phyloP scores from a whole-genome alignment of 345 rosid genomes.

The Salix koriyanagi region DNA sequence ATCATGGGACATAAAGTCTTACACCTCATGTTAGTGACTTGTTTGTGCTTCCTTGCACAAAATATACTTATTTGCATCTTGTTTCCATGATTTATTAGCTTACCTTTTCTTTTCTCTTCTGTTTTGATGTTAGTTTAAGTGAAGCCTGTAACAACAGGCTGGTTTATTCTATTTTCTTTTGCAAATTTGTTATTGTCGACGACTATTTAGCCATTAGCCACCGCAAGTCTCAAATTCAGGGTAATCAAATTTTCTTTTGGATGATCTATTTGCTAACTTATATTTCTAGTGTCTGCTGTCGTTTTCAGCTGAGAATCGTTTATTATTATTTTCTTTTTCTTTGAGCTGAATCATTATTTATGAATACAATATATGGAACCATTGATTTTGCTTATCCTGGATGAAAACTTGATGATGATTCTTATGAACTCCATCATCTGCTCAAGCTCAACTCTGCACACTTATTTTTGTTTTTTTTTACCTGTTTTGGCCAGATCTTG shows the following conservation, averaged over 20 bases:
- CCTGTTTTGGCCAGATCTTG: constrained; percentile 63
- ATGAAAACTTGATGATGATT: background rate
- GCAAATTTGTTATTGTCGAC: background rate
- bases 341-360: background rate
- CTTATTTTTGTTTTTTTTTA: constrained; percentile 16
- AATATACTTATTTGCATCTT: background rate
- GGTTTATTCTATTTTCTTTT: background rate
- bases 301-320: background rate
- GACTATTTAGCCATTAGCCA: background rate
- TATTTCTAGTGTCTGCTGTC: background rate
- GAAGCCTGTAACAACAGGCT: background rate
- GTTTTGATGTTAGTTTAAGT: background rate
- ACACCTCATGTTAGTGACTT: background rate
- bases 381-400: background rate
- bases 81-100: background rate
- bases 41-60: background rate
- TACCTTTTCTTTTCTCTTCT: background rate
- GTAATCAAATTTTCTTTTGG: background rate
- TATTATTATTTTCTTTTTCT: background rate
- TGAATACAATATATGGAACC: background rate
- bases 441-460: background rate
- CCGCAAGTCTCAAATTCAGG: background rate
- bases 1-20: background rate
- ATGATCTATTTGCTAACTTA: background rate
- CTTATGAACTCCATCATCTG: background rate